Conservation (phyloP, 2,329 filamentous ascomycete genomes). For the Fusarium xyrophilum region DNA sequence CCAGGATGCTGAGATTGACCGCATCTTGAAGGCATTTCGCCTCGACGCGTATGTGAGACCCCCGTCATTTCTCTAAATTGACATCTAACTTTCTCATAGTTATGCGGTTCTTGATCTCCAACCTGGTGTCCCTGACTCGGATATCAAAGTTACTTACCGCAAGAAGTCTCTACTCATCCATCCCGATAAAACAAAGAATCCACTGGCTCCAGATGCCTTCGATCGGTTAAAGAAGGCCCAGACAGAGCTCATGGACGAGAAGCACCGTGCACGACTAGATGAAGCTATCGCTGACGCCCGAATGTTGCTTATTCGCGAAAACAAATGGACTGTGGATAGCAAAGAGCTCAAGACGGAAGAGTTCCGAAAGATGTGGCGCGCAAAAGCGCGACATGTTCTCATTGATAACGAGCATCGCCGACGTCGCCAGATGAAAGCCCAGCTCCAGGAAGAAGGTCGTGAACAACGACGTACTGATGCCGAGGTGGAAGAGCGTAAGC, state of each 20-base stretch:
- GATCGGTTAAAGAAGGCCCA: constrained; percentile 96
- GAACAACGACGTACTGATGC: constrained; percentile 86
- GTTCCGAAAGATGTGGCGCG: constrained; percentile 85
- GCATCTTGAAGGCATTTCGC: constrained; percentile 89
- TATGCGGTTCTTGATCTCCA: constrained; percentile 96
- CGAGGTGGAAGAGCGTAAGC: constrained; percentile 79
- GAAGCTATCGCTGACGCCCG: constrained; percentile 96
- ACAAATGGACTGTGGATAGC: constrained; percentile 90
- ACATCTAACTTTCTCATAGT: constrained; percentile 50
- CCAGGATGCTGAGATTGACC: constrained; percentile 93
- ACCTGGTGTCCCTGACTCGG: constrained; percentile 91
- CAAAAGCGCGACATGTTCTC: constrained; percentile 88
- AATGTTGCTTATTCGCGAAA: constrained; percentile 91
- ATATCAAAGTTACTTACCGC: constrained; percentile 94
- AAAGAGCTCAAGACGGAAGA: constrained; percentile 84
- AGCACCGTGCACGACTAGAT: constrained; percentile 83
- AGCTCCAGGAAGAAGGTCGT: constrained; percentile 95
- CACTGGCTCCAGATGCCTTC: constrained; percentile 90
- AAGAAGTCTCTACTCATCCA: constrained; percentile 99
- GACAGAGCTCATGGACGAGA: constrained; percentile 90
- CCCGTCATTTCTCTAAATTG: neutral
- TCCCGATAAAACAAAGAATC: constrained; percentile 95
- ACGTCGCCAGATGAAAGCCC: constrained; percentile 84
- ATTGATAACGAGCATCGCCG: constrained; percentile 90
- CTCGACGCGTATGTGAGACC: constrained; percentile 61